Evolutionary conservation across 345 rosid species (phyloP).

Genomic region (Luvunga scandens): DNA sequence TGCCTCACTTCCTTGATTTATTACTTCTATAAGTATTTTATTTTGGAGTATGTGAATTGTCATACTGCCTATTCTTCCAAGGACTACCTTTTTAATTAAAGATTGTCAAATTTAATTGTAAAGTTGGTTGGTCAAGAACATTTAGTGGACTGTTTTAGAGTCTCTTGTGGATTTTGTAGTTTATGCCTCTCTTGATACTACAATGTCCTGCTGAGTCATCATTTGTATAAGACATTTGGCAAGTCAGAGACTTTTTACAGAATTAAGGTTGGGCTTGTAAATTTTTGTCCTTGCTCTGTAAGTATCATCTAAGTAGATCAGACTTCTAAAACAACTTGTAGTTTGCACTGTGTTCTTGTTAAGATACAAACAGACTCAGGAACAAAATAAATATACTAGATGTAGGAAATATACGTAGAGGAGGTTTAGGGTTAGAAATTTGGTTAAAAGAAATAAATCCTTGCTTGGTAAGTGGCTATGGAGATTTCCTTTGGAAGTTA

Average conservation of each 20-base stretch:
- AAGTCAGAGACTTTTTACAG: not conserved
- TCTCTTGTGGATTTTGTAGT: not conserved
- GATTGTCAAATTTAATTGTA: not conserved
- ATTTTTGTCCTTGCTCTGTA: not conserved
- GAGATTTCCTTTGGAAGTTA: too few relatives aligned
- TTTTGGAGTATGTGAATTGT: not conserved
- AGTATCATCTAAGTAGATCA: not conserved
- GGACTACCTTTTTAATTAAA: not conserved
- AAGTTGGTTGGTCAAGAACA: not conserved
- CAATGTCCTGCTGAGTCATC: not conserved
- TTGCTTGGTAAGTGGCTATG: too few relatives aligned
- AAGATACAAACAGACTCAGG: too few relatives aligned
- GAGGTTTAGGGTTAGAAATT: too few relatives aligned
- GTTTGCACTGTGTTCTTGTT: not conserved
- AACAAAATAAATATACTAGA: too few relatives aligned
- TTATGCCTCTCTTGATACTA: not conserved
- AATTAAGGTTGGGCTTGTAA: not conserved
- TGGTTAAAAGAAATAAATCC: too few relatives aligned
- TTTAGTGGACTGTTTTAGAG: not conserved
- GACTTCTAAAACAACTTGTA: not conserved
- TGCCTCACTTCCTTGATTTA: not conserved
- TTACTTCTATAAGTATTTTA: not conserved
- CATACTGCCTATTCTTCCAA: not conserved
- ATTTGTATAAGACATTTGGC: not conserved
- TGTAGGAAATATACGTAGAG: too few relatives aligned